Evolutionary conservation across 2,329 filamentous ascomycete species (phyloP).

Genomic region (Aspergillus sp.): DNA sequence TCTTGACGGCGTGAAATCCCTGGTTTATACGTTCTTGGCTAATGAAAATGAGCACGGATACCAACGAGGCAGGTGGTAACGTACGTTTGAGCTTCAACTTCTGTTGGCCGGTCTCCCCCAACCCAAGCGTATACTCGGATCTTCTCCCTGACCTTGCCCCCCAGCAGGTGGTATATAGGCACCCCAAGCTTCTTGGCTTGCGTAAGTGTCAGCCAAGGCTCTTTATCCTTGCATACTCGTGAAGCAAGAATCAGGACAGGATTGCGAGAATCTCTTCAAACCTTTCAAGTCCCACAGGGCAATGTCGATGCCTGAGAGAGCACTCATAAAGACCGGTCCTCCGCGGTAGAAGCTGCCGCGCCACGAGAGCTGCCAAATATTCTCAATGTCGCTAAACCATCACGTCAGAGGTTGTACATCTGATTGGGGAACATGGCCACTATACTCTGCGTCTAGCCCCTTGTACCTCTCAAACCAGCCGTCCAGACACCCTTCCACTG

Average conservation of each 20-base stretch:
- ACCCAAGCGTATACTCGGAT: slow-evolving; percentile 79
- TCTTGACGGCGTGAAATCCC: too few relatives aligned
- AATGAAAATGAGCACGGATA: too few relatives aligned
- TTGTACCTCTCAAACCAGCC: slow-evolving; percentile 38
- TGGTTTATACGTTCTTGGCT: too few relatives aligned
- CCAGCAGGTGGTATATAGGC: slow-evolving; percentile 73
- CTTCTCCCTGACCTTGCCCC: slow-evolving; percentile 72
- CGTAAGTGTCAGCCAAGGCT: background rate
- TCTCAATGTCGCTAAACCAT: slow-evolving; percentile 74
- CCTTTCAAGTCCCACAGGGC: slow-evolving; percentile 79
- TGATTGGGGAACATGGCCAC: slow-evolving; percentile 51
- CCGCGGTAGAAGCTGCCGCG: slow-evolving; percentile 75
- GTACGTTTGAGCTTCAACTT: slow-evolving; percentile 62
- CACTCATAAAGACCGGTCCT: slow-evolving; percentile 79
- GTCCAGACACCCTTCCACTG: slow-evolving; percentile 74
- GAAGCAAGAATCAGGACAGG: too few relatives aligned
- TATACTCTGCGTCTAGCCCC: background rate
- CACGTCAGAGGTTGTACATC: slow-evolving; percentile 33
- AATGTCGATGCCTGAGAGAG: slow-evolving; percentile 77
- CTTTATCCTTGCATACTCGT: background rate
- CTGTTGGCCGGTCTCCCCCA: slow-evolving; percentile 71
- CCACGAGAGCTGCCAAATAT: slow-evolving; percentile 69
- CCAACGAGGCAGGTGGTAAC: background rate
- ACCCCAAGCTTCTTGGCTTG: slow-evolving; percentile 59
- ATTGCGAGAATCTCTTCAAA: too few relatives aligned